Base-by-base conservation (phyloP, 495 filamentous ascomycete genomes). In the Penicillium argentinense region DNA sequence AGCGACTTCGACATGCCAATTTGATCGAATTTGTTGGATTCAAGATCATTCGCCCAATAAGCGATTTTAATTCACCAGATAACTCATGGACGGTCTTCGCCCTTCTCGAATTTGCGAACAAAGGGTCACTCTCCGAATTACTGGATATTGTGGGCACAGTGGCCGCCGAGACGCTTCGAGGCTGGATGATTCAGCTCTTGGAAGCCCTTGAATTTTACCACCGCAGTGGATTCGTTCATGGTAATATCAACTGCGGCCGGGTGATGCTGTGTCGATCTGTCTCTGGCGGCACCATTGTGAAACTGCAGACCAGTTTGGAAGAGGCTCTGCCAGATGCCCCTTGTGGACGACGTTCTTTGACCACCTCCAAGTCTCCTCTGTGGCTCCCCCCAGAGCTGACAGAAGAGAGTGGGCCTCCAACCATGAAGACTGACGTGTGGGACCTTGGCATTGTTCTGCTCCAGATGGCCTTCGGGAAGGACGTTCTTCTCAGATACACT, bases 341-440 rank as follows among this genome's bases (percentile, higher is more conserved):
- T 3, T 53, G 42, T 3, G 56, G 40, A 26, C 61, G 63, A 26
- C 61, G 76, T 24, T 75, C 76, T 12, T 63, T 81, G 13, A 72
- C 79, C 22, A 72, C 80, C 5, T 83, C 84, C 9, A 85, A 84
- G 56, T 90, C 91, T 4, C 79, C 84, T 6, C 86, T 86, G 53
- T 97, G 92, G 92, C 60, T 85, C 19, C 83, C 92, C 4, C 87
- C 91, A 12, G 92, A 97, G 63, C 67, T 87, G 27, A 78, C 85
- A 2, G 78, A 82, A 32, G 73, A 73, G 18, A 72, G 74, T 36
- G 69, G 77, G 1, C 72, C 79, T 32, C 76, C 76, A 19, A 87
- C 83, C 8, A 83, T 85, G 54, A 96, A 95, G 63, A 87, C 89
- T 0, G 95, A 97, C 64, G 80, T 98, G 11, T 98, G 93, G 93